Conservation (phyloP, 2,329 filamentous ascomycete species). For the Colletotrichum coccodes region DNA sequence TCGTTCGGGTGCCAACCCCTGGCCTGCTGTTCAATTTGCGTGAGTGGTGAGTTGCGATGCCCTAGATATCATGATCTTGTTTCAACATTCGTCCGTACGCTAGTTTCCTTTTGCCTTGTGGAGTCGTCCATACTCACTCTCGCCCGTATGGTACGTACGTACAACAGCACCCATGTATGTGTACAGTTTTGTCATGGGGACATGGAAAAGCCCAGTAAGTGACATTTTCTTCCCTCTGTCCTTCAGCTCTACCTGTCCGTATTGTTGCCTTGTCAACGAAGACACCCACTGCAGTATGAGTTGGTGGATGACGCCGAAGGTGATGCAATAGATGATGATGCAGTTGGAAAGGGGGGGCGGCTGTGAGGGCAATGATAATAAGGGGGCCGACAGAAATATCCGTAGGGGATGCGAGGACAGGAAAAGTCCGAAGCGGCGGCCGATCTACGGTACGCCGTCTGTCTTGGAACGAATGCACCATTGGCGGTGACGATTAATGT, state of each 20-base stretch:
- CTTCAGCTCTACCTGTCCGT: background rate
- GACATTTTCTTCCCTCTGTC: background rate
- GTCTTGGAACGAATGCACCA: conserved; percentile 2
- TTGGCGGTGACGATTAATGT: background rate
- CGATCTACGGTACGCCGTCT: conserved; percentile 1
- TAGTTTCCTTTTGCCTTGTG: background rate
- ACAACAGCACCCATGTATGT: background rate
- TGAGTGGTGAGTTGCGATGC: background rate
- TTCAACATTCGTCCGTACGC: background rate
- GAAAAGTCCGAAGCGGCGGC: background rate
- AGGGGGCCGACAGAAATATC: background rate
- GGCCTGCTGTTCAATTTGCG: background rate
- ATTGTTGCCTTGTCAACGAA: background rate
- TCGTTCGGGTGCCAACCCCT: conserved; percentile 1
- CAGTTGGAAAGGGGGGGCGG: background rate
- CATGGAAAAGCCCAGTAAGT: background rate
- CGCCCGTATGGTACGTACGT: conserved; percentile 11
- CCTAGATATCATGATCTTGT: background rate
- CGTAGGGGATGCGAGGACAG: background rate
- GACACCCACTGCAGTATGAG: background rate
- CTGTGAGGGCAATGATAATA: background rate
- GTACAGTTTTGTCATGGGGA: background rate
- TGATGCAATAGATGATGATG: background rate
- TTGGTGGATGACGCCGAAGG: background rate
- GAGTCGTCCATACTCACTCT: background rate